These are phyloP conservation scores for Rhododendron williamsianum DNA, from an alignment of 148 eudicot species.

Conservation along the genomic window DNA sequence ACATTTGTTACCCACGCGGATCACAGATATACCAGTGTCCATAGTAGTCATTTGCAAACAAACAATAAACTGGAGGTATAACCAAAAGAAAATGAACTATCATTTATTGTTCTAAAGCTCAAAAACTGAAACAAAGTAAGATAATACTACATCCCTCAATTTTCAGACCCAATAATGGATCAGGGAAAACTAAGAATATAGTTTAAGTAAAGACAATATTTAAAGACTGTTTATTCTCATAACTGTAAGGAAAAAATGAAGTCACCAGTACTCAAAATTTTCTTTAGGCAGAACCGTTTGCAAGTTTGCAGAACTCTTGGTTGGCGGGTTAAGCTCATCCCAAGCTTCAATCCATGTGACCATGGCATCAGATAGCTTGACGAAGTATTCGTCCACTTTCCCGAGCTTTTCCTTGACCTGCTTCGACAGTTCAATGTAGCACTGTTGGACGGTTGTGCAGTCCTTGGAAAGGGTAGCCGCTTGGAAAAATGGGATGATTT, in stretches of 20 bases:
- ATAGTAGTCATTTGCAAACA: not conserved
- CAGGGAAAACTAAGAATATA: slow-evolving; percentile 5
- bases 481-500: slow-evolving; percentile 74
- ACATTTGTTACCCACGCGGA: not conserved
- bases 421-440: slow-evolving; percentile 53
- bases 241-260: slow-evolving; percentile 13
- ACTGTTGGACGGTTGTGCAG: slow-evolving; percentile 56
- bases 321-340: slow-evolving; percentile 51
- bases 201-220: not conserved
- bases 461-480: slow-evolving; percentile 39
- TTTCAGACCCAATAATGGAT: not conserved
- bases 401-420: slow-evolving; percentile 61
- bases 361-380: slow-evolving; percentile 67
- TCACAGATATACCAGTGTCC: not conserved
- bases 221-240: not conserved
- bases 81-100: not conserved
- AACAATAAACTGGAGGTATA: not conserved
- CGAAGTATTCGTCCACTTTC: slow-evolving; percentile 51
- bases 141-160: not conserved
- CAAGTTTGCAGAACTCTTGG: slow-evolving; percentile 19
- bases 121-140: not conserved
- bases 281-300: slow-evolving; percentile 20
- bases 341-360: slow-evolving; percentile 69
- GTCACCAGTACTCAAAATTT: not conserved
- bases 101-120: slow-evolving; percentile 6